A percentile compares a stretch with the other conserved stretches of the same genome.
These are phyloP conservation scores for Eragrostis tef DNA, from an alignment of 202 grass and related monocot genomes.

Conservation along the genomic window DNA sequence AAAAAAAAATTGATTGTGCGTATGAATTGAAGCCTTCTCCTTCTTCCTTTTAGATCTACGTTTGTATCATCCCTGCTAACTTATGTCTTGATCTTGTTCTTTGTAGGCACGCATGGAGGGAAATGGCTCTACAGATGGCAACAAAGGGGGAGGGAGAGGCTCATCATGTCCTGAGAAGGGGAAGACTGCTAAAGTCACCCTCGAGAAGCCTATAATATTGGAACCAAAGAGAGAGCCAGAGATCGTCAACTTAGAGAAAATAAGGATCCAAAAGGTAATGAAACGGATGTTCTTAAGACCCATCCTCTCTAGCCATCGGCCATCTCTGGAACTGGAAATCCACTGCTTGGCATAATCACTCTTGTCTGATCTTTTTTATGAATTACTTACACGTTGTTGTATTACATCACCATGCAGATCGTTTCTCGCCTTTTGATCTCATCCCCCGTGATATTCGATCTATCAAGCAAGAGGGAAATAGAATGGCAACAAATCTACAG, in stretches of 20 bases:
- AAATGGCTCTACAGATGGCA: neutral
- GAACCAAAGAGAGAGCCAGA: neutral
- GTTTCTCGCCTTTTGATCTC: neutral
- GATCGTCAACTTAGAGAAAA: slow-evolving; percentile 22
- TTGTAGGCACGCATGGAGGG: slow-evolving; percentile 11
- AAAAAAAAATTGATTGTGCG: neutral
- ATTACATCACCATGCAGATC: too few species aligned
- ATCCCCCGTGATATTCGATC: neutral
- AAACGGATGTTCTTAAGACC: neutral
- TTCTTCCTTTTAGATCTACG: neutral
- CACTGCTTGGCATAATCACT: slow-evolving; percentile 16
- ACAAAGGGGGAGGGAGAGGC: neutral
- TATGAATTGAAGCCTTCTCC: neutral
- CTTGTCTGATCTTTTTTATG: neutral
- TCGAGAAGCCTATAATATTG: neutral
- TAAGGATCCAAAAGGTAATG: neutral
- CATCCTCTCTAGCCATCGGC: neutral
- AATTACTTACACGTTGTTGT: neutral
- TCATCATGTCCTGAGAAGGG: neutral
- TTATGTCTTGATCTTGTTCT: neutral
- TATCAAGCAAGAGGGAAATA: neutral
- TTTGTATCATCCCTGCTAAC: neutral
- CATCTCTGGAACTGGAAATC: neutral
- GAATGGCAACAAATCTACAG: neutral
- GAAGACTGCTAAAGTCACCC: neutral